Evolutionary conservation across 139 green algal genomes (phyloP).

Genomic region (Marvania coccoides): DNA sequence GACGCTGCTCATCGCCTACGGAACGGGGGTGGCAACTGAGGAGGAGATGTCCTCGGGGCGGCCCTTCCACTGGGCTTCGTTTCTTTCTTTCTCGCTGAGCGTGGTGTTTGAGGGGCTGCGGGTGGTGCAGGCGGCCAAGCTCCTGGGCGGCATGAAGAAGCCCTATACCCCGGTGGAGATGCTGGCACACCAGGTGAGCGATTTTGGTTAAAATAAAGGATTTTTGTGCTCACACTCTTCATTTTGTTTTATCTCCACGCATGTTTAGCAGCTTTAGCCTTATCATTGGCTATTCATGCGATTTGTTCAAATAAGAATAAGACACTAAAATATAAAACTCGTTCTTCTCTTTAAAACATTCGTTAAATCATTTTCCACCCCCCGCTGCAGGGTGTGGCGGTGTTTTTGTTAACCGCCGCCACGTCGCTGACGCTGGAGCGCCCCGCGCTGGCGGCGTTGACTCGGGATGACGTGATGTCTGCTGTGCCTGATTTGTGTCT

Average conservation of each 20-base stretch:
- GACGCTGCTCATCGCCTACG: constrained; percentile 22
- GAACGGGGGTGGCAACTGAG: constrained; percentile 17
- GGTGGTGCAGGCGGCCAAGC: constrained; percentile 22
- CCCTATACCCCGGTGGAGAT: constrained; percentile 26
- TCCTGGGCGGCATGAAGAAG: constrained; percentile 6
- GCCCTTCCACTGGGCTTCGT: constrained; percentile 21
- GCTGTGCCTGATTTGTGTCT: neutral
- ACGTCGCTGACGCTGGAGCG: constrained; percentile 8
- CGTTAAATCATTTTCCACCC: no score
- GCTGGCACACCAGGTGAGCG: constrained; percentile 20
- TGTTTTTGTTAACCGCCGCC: neutral
- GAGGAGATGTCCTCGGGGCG: neutral
- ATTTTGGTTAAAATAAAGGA: no score
- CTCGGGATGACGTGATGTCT: neutral
- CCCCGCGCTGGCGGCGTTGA: neutral
- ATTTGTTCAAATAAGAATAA: no score
- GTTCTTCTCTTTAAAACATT: no score
- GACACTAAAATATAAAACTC: no score
- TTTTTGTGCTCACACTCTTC: no score
- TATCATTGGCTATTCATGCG: no score
- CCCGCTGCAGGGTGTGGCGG: constrained; percentile 12
- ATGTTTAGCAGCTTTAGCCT: no score
- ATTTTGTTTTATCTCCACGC: no score
- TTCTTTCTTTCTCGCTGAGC: constrained; percentile 13
- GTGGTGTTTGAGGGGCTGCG: constrained; percentile 24